Percentiles rank a stretch among this genome's conserved stretches.
Conservation (phyloP, 140 eudicot species). For the Flaveria floridana region DNA sequence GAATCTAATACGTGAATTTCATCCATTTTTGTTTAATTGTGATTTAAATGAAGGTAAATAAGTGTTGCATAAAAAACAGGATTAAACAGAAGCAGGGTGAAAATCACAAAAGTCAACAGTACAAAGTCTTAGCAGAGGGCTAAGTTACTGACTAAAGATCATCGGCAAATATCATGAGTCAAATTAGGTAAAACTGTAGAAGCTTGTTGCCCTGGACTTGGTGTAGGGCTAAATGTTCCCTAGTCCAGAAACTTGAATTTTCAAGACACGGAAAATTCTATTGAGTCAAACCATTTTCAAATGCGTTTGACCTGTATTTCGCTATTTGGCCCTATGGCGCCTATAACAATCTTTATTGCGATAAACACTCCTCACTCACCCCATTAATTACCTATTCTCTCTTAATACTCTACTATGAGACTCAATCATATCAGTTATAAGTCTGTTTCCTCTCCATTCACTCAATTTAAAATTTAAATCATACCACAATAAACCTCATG, state of each 20-base stretch:
- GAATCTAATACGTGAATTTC: background rate
- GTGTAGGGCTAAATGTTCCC: background rate
- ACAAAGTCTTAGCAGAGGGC: background rate
- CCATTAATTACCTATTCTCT: background rate
- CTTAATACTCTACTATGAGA: background rate
- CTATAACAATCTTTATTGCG: background rate
- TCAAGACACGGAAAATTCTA: background rate
- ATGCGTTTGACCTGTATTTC: background rate
- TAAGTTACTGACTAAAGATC: background rate
- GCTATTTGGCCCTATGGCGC: slow-evolving; percentile 3
- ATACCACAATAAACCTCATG: background rate
- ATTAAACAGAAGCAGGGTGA: background rate
- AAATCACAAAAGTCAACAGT: background rate
- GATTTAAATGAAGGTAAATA: background rate
- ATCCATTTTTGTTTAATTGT: background rate
- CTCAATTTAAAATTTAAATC: background rate
- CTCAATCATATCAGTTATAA: background rate
- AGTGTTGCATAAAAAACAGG: background rate
- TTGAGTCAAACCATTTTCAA: background rate
- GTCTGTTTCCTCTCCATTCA: background rate
- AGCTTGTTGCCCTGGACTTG: background rate
- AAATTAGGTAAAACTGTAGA: background rate
- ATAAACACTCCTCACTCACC: background rate
- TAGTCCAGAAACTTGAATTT: slow-evolving; percentile 4
- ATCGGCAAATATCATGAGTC: background rate